Evolutionary conservation across 768 basidiomycete genomes (phyloP), one percentile per base, ranked within the genome.

Genomic region (Rhodotorula diobovata): DNA sequence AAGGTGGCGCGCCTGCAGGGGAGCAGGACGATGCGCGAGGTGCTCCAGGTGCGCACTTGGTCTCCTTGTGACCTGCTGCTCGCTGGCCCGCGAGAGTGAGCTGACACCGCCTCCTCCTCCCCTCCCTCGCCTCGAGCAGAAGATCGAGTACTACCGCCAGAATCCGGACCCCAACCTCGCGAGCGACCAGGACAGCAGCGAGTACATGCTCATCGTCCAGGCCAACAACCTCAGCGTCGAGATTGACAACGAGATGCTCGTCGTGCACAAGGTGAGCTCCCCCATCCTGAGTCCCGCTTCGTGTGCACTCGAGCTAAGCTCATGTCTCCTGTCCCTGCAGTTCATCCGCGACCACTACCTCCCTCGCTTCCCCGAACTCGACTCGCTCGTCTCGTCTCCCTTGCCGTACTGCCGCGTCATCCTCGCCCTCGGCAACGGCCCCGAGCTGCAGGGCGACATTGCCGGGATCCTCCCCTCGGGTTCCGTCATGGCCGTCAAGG

Each of bases 281-380:
- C 65, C 2, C 21, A 7, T 53, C n/a, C 37, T n/a, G 25, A 73
- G 62, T 20, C 39, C 35, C 23, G 23, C 35, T 20, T 39, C 23
- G 3, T 18, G 67, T n/a, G n/a, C n/a, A n/a, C 69, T 68, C 46
- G n/a, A 32, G 4, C 32, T 48, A 4, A 39, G 11, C 3, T 43
- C 6, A 12, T 55, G 16, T 14, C 56, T 39, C 39, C 25, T 50
- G 9, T 20, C 46, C 18, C 43, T 73, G 16, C 76, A 94, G 90
- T 98, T 97, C 84, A 94, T 98, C 78, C 88, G 96, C 72, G 96
- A 99, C 79, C 95, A 97, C 81, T 99, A 98, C 80, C 87, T 90
- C 1, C 85, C 90, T 39, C 90, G 92, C 73, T 99, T 99, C 80
- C 95, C 96, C 37, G 96, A 98, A 77, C 86, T 99, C 39, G 96